Evolutionary conservation across 495 filamentous ascomycete species (phyloP).

Genomic region (Talaromyces liani): DNA sequence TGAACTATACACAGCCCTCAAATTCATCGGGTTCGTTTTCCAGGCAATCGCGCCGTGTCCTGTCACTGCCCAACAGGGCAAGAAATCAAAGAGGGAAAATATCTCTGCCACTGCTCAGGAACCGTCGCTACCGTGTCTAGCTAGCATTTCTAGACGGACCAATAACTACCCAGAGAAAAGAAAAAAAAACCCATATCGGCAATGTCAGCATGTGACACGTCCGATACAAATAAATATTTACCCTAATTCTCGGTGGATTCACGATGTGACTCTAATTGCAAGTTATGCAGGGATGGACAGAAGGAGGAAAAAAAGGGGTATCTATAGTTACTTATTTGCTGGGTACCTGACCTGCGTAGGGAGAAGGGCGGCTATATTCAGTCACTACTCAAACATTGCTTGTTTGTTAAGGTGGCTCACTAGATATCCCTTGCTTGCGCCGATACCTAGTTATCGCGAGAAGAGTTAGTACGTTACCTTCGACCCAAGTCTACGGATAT

Average conservation of each 20-base stretch:
- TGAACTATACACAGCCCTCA: not conserved
- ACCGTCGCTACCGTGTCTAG: not conserved
- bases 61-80: not conserved
- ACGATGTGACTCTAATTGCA: not conserved
- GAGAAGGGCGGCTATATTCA: not conserved
- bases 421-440: not conserved
- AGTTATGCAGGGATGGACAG: not conserved
- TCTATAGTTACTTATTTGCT: not conserved
- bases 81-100: not conserved
- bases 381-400: constrained; percentile 1
- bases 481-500: not conserved
- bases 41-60: not conserved
- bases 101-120: not conserved
- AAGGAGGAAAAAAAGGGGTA: not conserved
- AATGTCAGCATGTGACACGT: not conserved
- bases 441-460: not conserved
- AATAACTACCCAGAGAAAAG: not conserved
- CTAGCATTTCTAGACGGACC: not conserved
- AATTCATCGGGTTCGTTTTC: not conserved
- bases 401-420: not conserved
- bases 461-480: too few species aligned
- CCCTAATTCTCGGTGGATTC: not conserved
- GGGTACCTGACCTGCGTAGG: not conserved
- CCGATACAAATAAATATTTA: not conserved
- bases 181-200: not conserved